Percentiles rank a stretch among this genome's conserved stretches.
phyloP scores from a whole-genome alignment of 2,329 filamentous ascomycete species.

The Penicillium glabrum region DNA sequence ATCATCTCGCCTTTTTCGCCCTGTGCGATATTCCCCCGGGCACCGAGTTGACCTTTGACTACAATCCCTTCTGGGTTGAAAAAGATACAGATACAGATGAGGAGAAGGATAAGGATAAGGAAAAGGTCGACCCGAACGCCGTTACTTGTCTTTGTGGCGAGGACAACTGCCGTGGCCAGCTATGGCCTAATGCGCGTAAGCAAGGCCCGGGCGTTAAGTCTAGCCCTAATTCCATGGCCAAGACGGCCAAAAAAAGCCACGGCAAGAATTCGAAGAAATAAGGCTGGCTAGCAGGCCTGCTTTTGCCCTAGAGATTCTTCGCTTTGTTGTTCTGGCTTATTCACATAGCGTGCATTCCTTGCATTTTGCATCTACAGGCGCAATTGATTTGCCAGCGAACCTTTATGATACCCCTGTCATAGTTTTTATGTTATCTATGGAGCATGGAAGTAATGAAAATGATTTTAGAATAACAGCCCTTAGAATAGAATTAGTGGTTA shows the following conservation, averaged over 20 bases:
- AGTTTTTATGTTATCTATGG: neutral
- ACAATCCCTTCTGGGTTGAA: slow-evolving; percentile 35
- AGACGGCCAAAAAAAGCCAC: neutral
- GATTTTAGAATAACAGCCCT: no score
- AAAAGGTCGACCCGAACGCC: slow-evolving; percentile 36
- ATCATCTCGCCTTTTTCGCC: slow-evolving; percentile 50
- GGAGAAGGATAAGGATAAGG: slow-evolving; percentile 14
- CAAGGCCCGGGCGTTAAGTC: slow-evolving; percentile 23
- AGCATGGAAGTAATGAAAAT: neutral
- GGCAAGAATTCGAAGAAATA: no score
- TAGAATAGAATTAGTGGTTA: no score
- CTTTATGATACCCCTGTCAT: neutral
- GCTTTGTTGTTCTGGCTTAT: neutral
- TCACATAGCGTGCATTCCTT: neutral
- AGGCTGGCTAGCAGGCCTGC: no score
- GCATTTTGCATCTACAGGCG: neutral
- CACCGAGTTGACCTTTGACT: slow-evolving; percentile 50
- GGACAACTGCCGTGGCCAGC: slow-evolving; percentile 42
- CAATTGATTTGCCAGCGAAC: neutral
- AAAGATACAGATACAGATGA: slow-evolving; percentile 5
- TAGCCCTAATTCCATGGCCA: neutral
- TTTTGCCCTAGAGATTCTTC: neutral
- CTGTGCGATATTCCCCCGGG: slow-evolving; percentile 40
- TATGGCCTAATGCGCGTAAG: slow-evolving; percentile 45
- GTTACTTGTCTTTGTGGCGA: slow-evolving; percentile 47